Evolutionary conservation across 768 basidiomycete genomes (phyloP), one percentile per base, ranked within the genome.

Genomic region (Mycena galopus): DNA sequence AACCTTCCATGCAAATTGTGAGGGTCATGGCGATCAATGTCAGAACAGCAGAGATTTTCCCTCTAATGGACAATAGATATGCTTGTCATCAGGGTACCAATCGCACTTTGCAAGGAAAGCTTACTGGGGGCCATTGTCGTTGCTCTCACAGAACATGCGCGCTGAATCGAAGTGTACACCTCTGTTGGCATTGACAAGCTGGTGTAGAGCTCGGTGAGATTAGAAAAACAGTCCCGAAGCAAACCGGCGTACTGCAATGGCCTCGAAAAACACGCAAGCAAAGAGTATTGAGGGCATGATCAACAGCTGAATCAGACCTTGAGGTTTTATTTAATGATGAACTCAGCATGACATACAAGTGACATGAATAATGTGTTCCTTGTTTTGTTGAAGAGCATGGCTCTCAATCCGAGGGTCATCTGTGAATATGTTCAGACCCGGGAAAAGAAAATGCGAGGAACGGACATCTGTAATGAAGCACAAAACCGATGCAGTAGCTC

Each of bases 1-100:
- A 27, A 67, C 71, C 57, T 72, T 73, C 71, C 50, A 63, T 62
- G 29, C 51, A 11, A n/a, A 73, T 59, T 42, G 67, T 68, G 61
- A 67, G 55, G 33, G 23, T 4, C 16, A 73, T 55, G 23, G 66
- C 67, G 5, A 73, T 59, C 11, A 68, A 16, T 0, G 65, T 73
- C 0, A 73, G 25, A 21, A 64, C 11, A 2, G 71, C 71, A 17
- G 71, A 67, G 35, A 67, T 73, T 25, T 67, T 66, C 10, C 47
- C 60, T 63, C 70, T 71, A 8, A 53, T 4, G 5, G 14, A 42
- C 19, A 1, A 12, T 4, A n/a, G n/a, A n/a, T n/a, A n/a, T n/a
- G n/a, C 25, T 53, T 51, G 42, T 11, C 19, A 27, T n/a, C 35
- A 17, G 14, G n/a, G n/a, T 29, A 51, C n/a, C 3, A 19, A 51